phyloP scores from a whole-genome alignment of 306 rosid genomes.

The Vachellia collinsii region DNA sequence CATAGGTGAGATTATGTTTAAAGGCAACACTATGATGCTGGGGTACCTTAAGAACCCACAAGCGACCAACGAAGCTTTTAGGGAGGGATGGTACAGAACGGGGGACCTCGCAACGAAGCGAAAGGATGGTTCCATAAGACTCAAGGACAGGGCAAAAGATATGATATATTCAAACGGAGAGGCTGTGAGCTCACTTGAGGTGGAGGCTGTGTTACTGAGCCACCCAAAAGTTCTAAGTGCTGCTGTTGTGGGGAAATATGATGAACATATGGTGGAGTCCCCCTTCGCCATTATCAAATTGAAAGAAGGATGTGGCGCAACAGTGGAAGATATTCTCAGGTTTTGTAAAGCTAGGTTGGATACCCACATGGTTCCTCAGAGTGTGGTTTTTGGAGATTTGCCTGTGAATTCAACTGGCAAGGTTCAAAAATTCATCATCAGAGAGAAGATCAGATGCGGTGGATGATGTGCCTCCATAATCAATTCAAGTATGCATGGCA shows the following conservation, averaged over 20 bases:
- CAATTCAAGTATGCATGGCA: neutral
- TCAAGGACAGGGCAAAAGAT: slow-evolving; percentile 81
- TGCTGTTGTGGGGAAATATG: slow-evolving; percentile 71
- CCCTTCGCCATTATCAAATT: slow-evolving; percentile 64
- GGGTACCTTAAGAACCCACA: slow-evolving; percentile 62
- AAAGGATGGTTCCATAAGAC: slow-evolving; percentile 52
- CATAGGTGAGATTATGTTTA: slow-evolving; percentile 79
- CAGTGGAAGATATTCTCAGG: slow-evolving; percentile 50
- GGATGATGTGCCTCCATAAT: slow-evolving; percentile 22
- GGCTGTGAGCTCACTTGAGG: slow-evolving; percentile 66
- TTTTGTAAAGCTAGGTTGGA: slow-evolving; percentile 65
- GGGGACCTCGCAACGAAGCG: slow-evolving; percentile 69
- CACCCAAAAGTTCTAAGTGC: slow-evolving; percentile 70
- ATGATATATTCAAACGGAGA: slow-evolving; percentile 45
- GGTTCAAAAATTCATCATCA: slow-evolving; percentile 70
- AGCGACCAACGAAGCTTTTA: slow-evolving; percentile 54
- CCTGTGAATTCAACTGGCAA: slow-evolving; percentile 82
- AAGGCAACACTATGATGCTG: slow-evolving; percentile 65
- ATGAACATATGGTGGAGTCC: slow-evolving; percentile 39
- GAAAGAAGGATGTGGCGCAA: slow-evolving; percentile 53
- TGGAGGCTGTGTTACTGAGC: slow-evolving; percentile 71
- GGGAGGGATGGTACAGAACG: slow-evolving; percentile 78
- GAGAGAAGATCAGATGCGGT: slow-evolving; percentile 47
- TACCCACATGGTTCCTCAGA: slow-evolving; percentile 67
- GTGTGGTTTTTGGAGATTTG: slow-evolving; percentile 70